phyloP scores from a whole-genome alignment of 176 grass and related monocot species.

The Ensete glaucum region DNA sequence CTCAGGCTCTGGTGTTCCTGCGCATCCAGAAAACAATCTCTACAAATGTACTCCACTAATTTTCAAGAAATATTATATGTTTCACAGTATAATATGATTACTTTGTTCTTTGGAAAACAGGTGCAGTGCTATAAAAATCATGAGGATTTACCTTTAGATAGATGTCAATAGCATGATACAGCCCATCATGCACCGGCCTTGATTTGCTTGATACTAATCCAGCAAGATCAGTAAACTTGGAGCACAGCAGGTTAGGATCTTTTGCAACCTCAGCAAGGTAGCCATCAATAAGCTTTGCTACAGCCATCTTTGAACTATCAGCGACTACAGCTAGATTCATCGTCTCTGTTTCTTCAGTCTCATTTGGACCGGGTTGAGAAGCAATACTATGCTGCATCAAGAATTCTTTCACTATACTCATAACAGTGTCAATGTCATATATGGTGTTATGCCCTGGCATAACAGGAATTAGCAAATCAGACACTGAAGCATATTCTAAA shows the following conservation, averaged over 20 bases:
- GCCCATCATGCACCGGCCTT: conserved; percentile 70
- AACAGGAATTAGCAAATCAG: conserved; percentile 78
- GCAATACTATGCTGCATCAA: conserved; percentile 45
- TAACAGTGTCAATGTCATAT: conserved; percentile 76
- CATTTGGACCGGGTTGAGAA: conserved; percentile 31
- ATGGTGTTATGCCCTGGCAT: conserved; percentile 43
- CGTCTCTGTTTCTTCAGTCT: conserved; percentile 23
- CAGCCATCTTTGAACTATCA: conserved; percentile 44
- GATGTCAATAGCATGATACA: conserved; percentile 81
- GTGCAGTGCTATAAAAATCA: not conserved
- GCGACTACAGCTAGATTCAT: conserved; percentile 33
- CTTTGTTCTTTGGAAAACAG: not conserved
- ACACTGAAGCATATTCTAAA: conserved; percentile 66
- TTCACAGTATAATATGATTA: not conserved
- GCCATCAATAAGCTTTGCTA: conserved; percentile 70
- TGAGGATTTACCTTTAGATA: conserved; percentile 67
- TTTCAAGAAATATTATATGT: not conserved
- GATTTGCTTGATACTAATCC: conserved; percentile 55
- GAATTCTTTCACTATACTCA: conserved; percentile 74
- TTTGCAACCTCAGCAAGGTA: conserved; percentile 84
- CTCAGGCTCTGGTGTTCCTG: conserved; percentile 79
- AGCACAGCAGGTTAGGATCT: conserved; percentile 50
- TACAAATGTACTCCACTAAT: too few relatives aligned
- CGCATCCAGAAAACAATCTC: not conserved
- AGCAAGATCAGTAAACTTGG: conserved; percentile 62